These are phyloP conservation scores for Zoysia pacifica DNA, from an alignment of 176 grass and related monocot genomes.

Conservation along the genomic window DNA sequence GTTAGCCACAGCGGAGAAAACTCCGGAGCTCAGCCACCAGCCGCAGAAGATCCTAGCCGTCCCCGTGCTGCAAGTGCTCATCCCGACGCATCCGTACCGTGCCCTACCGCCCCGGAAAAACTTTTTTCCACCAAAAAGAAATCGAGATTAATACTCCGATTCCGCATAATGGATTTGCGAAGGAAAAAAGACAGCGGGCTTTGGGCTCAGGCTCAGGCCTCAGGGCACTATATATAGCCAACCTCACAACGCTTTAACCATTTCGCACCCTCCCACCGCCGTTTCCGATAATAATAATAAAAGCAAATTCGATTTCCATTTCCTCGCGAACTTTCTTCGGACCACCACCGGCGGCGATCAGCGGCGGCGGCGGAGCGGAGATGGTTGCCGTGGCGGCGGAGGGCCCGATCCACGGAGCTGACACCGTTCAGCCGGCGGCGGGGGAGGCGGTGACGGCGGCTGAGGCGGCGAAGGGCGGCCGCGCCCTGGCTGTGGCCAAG, in stretches of 20 bases:
- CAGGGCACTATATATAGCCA: slow-evolving; percentile 47
- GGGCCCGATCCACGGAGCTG: slow-evolving; percentile 47
- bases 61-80: not conserved
- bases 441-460: not conserved
- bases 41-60: slow-evolving; percentile 8
- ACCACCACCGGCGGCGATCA: slow-evolving; percentile 22
- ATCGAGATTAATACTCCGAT: not conserved
- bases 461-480: not conserved
- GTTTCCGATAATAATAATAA: slow-evolving; percentile 9
- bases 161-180: not conserved
- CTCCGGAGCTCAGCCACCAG: not conserved
- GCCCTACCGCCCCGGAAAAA: not conserved
- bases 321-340: slow-evolving; percentile 23
- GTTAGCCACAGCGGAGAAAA: not conserved
- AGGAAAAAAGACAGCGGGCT: not conserved
- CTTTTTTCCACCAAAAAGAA: not conserved
- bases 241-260: slow-evolving; percentile 11
- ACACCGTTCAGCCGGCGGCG: slow-evolving; percentile 35
- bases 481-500: not conserved
- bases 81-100: not conserved
- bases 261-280: not conserved
- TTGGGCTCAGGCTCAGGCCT: not conserved
- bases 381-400: slow-evolving; percentile 58
- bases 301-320: slow-evolving; percentile 30
- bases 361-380: slow-evolving; percentile 10